Conservation (phyloP, 805 yeast genomes). For the Candida xiaguanensis region DNA sequence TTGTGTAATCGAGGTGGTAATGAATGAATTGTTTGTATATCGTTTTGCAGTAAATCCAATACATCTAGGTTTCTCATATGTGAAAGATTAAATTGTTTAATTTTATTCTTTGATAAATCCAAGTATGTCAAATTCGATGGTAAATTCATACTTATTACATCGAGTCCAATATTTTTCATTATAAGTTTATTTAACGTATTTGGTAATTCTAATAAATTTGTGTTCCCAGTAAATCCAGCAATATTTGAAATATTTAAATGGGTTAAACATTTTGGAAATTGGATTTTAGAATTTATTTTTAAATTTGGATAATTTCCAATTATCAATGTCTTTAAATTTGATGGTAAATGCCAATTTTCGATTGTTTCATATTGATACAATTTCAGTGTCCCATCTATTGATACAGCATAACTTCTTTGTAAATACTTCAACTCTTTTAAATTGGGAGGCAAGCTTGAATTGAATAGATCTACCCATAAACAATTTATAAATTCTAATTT, state of each 20-base stretch:
- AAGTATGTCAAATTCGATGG: not conserved
- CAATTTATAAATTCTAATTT: conserved; percentile 4
- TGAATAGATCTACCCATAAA: conserved; percentile 4
- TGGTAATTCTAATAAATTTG: conserved; percentile 3
- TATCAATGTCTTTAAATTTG: not conserved
- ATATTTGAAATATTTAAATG: conserved; percentile 4
- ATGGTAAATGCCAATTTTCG: conserved; percentile 1
- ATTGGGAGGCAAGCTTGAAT: conserved; percentile 2
- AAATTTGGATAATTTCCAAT: conserved; percentile 6
- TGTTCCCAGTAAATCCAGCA: conserved; percentile 5
- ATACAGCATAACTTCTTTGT: not conserved
- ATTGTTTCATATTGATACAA: not conserved
- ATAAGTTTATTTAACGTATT: not conserved
- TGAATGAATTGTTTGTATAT: not conserved
- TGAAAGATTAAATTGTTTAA: not conserved
- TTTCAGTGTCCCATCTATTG: not conserved
- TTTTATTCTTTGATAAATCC: not conserved
- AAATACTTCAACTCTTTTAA: not conserved
- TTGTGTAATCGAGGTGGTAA: not conserved
- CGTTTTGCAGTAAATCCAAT: conserved; percentile 5
- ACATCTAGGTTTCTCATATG: not conserved
- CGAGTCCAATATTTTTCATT: conserved; percentile 1
- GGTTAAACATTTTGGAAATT: conserved; percentile 1
- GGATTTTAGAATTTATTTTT: not conserved
- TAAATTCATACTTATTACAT: not conserved